A percentile compares a stretch with the other conserved stretches of the same genome.
These are phyloP conservation scores for Medicago ruthenica DNA, from an alignment of 306 rosid genomes.

Conservation along the genomic window DNA sequence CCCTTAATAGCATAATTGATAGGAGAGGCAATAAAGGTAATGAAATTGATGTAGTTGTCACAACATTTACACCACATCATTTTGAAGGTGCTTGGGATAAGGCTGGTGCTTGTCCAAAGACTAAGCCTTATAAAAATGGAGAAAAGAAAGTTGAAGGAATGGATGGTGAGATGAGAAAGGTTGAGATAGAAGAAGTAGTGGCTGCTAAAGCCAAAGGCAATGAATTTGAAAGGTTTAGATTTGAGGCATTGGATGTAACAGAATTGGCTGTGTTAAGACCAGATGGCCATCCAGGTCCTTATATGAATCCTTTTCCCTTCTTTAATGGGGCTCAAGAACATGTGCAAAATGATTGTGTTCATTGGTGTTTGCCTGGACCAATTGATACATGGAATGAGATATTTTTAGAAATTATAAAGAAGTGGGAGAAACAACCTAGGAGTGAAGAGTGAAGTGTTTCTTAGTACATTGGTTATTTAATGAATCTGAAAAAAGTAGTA, in stretches of 20 bases:
- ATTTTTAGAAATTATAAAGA: neutral
- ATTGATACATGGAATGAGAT: constrained; percentile 21
- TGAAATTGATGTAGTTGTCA: constrained; percentile 58
- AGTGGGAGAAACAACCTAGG: constrained; percentile 43
- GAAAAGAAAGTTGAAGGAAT: constrained; percentile 80
- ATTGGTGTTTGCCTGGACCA: constrained; percentile 9
- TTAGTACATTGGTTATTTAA: no score
- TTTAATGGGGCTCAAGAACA: constrained; percentile 52
- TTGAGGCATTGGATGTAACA: constrained; percentile 75
- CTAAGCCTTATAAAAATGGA: constrained; percentile 53
- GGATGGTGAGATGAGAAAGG: constrained; percentile 75
- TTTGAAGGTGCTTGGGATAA: constrained; percentile 97
- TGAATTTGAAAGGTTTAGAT: constrained; percentile 41
- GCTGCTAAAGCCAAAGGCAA: constrained; percentile 53
- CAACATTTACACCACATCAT: constrained; percentile 89
- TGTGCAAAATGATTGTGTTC: constrained; percentile 60
- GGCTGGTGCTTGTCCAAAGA: constrained; percentile 82
- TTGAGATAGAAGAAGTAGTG: constrained; percentile 75
- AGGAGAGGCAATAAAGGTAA: constrained; percentile 38
- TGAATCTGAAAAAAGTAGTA: no score
- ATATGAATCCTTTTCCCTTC: constrained; percentile 79
- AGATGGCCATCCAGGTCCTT: constrained; percentile 97
- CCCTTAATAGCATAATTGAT: constrained; percentile 59
- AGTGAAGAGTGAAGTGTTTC: constrained; percentile 39
- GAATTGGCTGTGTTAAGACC: constrained; percentile 72